phyloP scores from a whole-genome alignment of 1,139 yeast species.

The Candida mesenterica region DNA sequence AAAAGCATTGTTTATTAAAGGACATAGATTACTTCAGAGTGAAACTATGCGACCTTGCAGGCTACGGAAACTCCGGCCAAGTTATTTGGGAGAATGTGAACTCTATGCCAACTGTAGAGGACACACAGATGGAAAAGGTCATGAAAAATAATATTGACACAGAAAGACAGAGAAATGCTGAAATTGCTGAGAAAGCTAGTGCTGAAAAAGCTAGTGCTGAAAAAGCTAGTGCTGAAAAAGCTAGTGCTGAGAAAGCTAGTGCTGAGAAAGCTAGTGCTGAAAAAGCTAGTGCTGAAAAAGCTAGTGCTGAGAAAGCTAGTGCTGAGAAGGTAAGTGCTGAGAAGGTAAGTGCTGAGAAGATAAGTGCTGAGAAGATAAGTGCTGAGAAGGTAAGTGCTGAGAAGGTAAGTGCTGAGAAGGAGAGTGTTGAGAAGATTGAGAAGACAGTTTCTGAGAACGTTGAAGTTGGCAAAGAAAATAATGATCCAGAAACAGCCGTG shows the following conservation, averaged over 20 bases:
- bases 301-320: neutral
- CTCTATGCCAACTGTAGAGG: slow-evolving; percentile 52
- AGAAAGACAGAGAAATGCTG: slow-evolving; percentile 12
- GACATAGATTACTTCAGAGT: slow-evolving; percentile 69
- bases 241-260: neutral
- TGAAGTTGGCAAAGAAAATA: neutral
- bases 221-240: slow-evolving; percentile 10
- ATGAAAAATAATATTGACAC: slow-evolving; percentile 42
- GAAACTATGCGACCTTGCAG: slow-evolving; percentile 56
- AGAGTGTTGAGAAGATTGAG: neutral
- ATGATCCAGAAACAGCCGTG: neutral
- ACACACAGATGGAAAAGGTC: slow-evolving; percentile 44
- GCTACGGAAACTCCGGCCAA: slow-evolving; percentile 66
- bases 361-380: too few species aligned
- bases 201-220: slow-evolving; percentile 7
- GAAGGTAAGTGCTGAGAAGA: too few species aligned
- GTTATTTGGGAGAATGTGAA: slow-evolving; percentile 66
- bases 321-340: too few species aligned
- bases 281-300: neutral
- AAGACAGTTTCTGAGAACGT: neutral
- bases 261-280: neutral
- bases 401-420: slow-evolving; percentile 13
- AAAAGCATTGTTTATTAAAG: slow-evolving; percentile 51
- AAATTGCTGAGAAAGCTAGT: slow-evolving; percentile 3
- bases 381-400: slow-evolving; percentile 4